Evolutionary conservation across 179 eudicot species (phyloP).

Genomic region (Heliamphora pulchella): DNA sequence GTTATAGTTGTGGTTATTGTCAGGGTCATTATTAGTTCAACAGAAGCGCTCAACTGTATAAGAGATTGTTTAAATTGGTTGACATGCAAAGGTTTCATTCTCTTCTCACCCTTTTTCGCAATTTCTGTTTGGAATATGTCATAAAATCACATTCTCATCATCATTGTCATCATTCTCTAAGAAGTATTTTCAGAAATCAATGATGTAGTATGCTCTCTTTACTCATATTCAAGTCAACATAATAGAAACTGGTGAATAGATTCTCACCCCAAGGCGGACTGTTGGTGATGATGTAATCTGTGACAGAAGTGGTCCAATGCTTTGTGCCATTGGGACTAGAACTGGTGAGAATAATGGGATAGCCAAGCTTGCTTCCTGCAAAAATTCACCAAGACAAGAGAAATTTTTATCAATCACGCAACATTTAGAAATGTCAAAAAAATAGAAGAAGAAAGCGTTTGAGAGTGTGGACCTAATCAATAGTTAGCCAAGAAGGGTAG

Average conservation of each 20-base stretch:
- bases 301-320: conserved; percentile 74
- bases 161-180: neutral
- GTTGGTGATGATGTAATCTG: conserved; percentile 78
- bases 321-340: conserved; percentile 77
- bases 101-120: neutral
- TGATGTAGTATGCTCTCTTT: conserved; percentile 1
- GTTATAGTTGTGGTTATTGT: neutral
- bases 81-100: neutral
- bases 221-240: neutral
- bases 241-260: conserved; percentile 6
- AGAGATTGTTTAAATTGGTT: conserved; percentile 4
- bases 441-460: neutral
- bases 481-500: neutral
- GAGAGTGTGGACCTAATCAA: neutral
- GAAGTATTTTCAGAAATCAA: neutral
- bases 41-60: neutral
- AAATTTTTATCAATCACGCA: conserved; percentile 5
- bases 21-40: neutral
- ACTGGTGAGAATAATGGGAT: conserved; percentile 83
- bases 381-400: conserved; percentile 14
- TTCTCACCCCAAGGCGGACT: conserved; percentile 76
- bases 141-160: neutral
- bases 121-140: neutral
- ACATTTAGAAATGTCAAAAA: neutral
- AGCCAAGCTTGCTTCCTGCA: conserved; percentile 82